Conservation (phyloP, 2,329 filamentous ascomycete genomes). For the Cercospora sp. region DNA sequence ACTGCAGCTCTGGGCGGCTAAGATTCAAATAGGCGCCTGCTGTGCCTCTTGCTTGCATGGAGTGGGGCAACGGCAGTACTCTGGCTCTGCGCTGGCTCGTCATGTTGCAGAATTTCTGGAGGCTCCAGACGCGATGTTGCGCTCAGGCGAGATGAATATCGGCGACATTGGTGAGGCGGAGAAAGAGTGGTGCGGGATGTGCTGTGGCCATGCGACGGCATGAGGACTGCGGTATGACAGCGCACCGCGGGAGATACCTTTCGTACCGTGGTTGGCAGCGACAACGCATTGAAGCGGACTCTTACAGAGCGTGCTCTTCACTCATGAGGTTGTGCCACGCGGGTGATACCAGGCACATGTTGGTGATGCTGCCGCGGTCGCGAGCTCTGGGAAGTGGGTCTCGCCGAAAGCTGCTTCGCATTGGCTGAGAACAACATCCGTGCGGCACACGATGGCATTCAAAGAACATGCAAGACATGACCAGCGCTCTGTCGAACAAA, state of each 20-base stretch:
- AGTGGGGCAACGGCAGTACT: neutral
- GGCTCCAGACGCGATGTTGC: neutral
- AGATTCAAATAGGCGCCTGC: slow-evolving; percentile 12
- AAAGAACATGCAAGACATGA: neutral
- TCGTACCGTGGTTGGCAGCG: neutral
- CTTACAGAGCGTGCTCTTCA: neutral
- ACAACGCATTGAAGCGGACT: neutral
- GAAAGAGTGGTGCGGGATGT: neutral
- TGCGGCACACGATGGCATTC: neutral
- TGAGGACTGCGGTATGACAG: neutral
- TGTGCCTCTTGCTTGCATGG: slow-evolving; percentile 15
- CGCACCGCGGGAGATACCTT: neutral
- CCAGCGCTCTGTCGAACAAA: neutral
- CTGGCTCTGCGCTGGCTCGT: neutral
- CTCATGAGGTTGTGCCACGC: neutral
- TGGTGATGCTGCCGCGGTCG: neutral
- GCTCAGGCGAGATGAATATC: neutral
- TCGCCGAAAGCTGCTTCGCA: neutral
- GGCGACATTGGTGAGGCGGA: neutral
- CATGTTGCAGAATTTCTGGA: neutral
- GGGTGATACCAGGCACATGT: neutral
- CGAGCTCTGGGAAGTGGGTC: neutral
- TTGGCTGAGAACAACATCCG: neutral
- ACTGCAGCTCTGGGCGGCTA: slow-evolving; percentile 14
- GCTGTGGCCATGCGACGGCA: neutral